phyloP scores from a whole-genome alignment of 1,139 yeast genomes.

The Saccharomycopsis hybrid region DNA sequence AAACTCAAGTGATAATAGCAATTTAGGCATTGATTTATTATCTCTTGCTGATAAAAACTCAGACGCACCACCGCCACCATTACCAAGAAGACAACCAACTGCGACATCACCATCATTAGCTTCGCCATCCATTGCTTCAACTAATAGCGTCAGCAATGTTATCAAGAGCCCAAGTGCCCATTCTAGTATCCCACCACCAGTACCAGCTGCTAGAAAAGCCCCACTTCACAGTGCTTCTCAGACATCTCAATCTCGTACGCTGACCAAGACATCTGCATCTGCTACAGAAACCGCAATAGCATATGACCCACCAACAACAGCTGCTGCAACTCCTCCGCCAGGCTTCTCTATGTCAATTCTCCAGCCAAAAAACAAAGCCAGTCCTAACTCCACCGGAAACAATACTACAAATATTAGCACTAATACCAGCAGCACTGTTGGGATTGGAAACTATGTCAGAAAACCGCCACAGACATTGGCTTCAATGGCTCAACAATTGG shows the following conservation, averaged over 20 bases:
- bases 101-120: slow-evolving; percentile 2
- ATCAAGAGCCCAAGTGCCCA: slow-evolving; percentile 23
- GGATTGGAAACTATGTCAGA: slow-evolving; percentile 17
- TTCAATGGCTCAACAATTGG: slow-evolving; percentile 22
- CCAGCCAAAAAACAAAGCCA: slow-evolving; percentile 26
- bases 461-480: slow-evolving; percentile 18
- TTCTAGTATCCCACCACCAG: slow-evolving; percentile 10
- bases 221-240: slow-evolving; percentile 2
- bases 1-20: neutral
- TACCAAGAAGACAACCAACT: slow-evolving; percentile 11
- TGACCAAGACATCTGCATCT: neutral
- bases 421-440: too few relatives aligned
- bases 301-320: too few relatives aligned
- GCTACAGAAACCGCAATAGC: neutral
- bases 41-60: too few relatives aligned
- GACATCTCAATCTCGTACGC: neutral
- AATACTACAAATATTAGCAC: too few relatives aligned
- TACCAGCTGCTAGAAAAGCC: slow-evolving; percentile 20
- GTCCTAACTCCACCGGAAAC: slow-evolving; percentile 19
- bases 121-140: too few relatives aligned
- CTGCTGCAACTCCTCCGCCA: slow-evolving; percentile 11
- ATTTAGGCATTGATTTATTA: neutral
- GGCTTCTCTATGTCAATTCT: slow-evolving; percentile 24
- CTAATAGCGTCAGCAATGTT: too few relatives aligned
- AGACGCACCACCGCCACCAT: neutral